These are phyloP conservation scores for Tetrapyrgos nigripes DNA, from an alignment of 1,284 basidiomycete genomes.

Conservation along the genomic window DNA sequence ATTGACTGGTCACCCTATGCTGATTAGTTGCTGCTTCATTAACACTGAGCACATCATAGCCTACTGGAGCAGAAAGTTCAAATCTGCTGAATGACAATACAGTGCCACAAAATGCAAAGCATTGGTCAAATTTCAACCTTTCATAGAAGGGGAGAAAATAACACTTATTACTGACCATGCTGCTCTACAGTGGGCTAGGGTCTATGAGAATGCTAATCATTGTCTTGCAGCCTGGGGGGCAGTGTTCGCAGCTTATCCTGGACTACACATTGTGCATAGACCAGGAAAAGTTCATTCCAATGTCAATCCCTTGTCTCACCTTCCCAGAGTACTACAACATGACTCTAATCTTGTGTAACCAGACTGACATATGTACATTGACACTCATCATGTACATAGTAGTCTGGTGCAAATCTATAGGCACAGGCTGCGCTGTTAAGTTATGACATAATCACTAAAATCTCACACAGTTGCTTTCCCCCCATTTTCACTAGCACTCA, in stretches of 20 bases:
- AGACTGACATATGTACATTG: too few species aligned
- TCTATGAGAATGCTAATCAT: conserved; percentile 37
- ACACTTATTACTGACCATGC: conserved; percentile 37
- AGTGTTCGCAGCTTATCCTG: conserved; percentile 34
- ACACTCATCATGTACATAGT: too few species aligned
- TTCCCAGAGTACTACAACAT: background rate
- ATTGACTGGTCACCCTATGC: too few species aligned
- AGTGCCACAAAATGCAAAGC: conserved; percentile 29
- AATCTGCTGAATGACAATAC: conserved; percentile 12
- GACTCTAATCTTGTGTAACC: conserved; percentile 1
- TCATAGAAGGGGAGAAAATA: conserved; percentile 32
- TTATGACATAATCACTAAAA: too few species aligned
- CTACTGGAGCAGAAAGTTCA: conserved; percentile 34
- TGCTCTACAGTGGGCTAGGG: conserved; percentile 36
- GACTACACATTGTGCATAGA: conserved; percentile 34
- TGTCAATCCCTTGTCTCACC: conserved; percentile 29
- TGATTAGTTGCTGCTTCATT: too few species aligned
- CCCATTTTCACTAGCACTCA: too few species aligned
- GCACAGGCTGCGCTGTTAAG: too few species aligned
- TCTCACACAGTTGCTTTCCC: too few species aligned
- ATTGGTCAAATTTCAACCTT: conserved; percentile 29
- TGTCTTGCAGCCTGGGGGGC: conserved; percentile 33
- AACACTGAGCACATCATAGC: conserved; percentile 35
- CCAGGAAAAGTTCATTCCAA: conserved; percentile 37
- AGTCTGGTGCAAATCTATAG: too few species aligned